Percentiles rank a stretch among this genome's conserved stretches.
These are phyloP conservation scores for Aspergillus fumigatiaffinis DNA, from an alignment of 2,329 filamentous ascomycete species.

Conservation along the genomic window DNA sequence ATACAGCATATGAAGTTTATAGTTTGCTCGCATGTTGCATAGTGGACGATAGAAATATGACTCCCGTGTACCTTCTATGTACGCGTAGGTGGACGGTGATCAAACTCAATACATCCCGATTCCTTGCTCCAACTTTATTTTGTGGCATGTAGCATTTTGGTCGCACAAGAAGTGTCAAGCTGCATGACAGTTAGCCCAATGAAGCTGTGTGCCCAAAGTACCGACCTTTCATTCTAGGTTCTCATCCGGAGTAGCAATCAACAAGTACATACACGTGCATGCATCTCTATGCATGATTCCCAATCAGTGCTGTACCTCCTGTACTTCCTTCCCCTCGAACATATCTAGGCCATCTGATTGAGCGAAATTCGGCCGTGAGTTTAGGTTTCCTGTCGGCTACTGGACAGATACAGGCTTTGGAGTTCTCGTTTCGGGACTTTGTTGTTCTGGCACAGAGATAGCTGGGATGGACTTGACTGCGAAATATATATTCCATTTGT, in stretches of 20 bases:
- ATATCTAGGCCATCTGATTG: neutral
- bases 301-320: neutral
- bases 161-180: neutral
- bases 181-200: neutral
- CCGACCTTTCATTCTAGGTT: neutral
- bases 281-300: neutral
- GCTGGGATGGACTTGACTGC: neutral
- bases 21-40: neutral
- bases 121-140: neutral
- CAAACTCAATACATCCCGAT: neutral
- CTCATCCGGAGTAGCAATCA: neutral
- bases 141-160: neutral
- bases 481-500: neutral
- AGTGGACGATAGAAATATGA: neutral
- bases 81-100: neutral
- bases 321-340: neutral
- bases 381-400: neutral
- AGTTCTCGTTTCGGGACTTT: neutral
- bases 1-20: neutral
- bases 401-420: neutral
- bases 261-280: neutral
- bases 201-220: neutral
- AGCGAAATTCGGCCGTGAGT: neutral
- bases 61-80: neutral
- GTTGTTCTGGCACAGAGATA: neutral